Evolutionary conservation across 106 monocot species (phyloP).

Genomic region (Dioscorea dumetorum): DNA sequence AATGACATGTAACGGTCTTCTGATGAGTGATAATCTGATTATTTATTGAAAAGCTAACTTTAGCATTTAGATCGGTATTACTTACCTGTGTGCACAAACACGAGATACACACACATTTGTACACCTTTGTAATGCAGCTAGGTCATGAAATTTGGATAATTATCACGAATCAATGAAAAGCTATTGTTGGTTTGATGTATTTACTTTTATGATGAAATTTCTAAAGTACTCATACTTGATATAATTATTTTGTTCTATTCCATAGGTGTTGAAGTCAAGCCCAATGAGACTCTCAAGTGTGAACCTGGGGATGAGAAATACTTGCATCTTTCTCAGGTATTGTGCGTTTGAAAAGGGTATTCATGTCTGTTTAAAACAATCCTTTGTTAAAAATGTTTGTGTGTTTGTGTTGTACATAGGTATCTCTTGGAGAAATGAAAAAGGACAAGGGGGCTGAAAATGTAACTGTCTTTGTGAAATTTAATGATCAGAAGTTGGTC

Average conservation of each 20-base stretch:
- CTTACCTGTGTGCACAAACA: too few relatives aligned
- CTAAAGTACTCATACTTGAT: neutral
- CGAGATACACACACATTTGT: too few relatives aligned
- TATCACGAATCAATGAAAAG: neutral
- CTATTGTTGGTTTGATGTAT: neutral
- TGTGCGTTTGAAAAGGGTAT: neutral
- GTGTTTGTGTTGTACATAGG: constrained; percentile 18
- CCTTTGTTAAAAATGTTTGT: neutral
- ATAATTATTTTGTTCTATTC: neutral
- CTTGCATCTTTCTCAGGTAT: constrained; percentile 45
- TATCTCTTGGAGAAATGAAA: constrained; percentile 50
- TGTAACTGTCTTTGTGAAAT: constrained; percentile 41
- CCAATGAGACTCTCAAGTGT: constrained; percentile 30
- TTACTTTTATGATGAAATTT: neutral
- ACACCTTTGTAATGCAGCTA: too few relatives aligned
- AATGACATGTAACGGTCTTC: neutral
- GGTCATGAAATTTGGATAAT: too few relatives aligned
- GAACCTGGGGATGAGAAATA: constrained; percentile 28
- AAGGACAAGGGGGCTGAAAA: constrained; percentile 40
- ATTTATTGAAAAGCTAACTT: too few relatives aligned
- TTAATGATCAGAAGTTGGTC: constrained; percentile 50
- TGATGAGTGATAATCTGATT: too few relatives aligned
- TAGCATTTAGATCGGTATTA: too few relatives aligned
- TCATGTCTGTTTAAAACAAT: neutral
- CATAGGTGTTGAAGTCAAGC: constrained; percentile 45